Percentiles rank a stretch among this genome's conserved stretches.
Evolutionary conservation across 2,329 filamentous ascomycete species (phyloP).

Genomic region (Trematosphaeria pertusa): DNA sequence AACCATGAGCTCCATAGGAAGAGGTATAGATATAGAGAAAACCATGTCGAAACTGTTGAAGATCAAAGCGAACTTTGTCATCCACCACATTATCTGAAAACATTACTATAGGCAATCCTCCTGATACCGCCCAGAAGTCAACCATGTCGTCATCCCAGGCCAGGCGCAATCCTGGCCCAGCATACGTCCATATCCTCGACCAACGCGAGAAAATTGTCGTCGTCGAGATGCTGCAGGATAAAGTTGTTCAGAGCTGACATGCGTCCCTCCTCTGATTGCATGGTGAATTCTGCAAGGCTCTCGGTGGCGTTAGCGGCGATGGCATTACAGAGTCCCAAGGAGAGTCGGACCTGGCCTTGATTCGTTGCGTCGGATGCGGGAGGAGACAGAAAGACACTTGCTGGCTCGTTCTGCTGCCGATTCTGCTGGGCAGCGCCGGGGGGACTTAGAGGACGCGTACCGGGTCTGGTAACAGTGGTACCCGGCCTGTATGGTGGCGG

Average conservation of each 20-base stretch:
- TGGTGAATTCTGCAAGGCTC: constrained; percentile 42
- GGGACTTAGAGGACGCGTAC: constrained; percentile 23
- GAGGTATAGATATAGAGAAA: too few relatives aligned
- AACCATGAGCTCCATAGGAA: too few relatives aligned
- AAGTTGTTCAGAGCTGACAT: constrained; percentile 56
- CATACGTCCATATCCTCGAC: constrained; percentile 58
- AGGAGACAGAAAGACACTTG: constrained; percentile 10
- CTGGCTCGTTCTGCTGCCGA: constrained; percentile 1
- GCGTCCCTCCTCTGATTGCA: constrained; percentile 50
- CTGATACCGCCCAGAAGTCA: too few relatives aligned
- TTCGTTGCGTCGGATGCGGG: constrained; percentile 9
- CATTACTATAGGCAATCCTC: too few relatives aligned
- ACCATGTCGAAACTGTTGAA: too few relatives aligned
- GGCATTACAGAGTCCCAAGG: too few relatives aligned
- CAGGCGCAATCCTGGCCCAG: constrained; percentile 49
- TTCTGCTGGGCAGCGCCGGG: constrained; percentile 12
- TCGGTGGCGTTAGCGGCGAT: constrained; percentile 7
- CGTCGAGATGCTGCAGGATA: constrained; percentile 58
- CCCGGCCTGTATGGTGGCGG: constrained; percentile 15
- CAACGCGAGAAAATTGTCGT: constrained; percentile 58
- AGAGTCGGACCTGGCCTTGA: constrained; percentile 1
- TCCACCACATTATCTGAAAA: too few relatives aligned
- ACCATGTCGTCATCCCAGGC: constrained; percentile 16
- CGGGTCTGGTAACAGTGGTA: constrained; percentile 18
- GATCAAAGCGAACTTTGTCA: too few relatives aligned